A percentile compares a stretch with the other conserved stretches of the same genome.
phyloP scores from a whole-genome alignment of 805 yeast species.

The Wickerhamomyces tratensis region DNA sequence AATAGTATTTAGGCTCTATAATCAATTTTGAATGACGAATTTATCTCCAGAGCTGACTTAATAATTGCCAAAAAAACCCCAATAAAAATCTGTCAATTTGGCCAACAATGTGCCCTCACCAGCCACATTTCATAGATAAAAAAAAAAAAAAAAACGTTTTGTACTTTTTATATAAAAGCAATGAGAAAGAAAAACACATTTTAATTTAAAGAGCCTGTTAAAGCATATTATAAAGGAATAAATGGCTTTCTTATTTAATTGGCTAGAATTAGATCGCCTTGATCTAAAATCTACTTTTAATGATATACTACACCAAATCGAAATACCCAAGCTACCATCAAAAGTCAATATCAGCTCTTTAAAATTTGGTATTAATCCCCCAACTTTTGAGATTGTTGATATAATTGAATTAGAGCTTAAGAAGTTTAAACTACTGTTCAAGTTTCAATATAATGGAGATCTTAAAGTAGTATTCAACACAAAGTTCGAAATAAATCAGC shows the following conservation, averaged over 20 bases:
- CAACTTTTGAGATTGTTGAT: slow-evolving; percentile 13
- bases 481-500: slow-evolving; percentile 15
- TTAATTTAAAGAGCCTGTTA: no score
- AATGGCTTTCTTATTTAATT: slow-evolving; percentile 17
- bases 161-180: no score
- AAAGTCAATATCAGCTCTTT: slow-evolving; percentile 9
- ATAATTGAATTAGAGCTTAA: slow-evolving; percentile 11
- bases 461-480: slow-evolving; percentile 11
- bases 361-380: slow-evolving; percentile 8
- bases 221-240: no score
- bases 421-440: slow-evolving; percentile 15
- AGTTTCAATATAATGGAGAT: slow-evolving; percentile 15
- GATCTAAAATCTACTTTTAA: slow-evolving; percentile 15
- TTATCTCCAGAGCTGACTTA: no score
- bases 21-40: no score
- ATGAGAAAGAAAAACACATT: no score
- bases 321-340: slow-evolving; percentile 12
- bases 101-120: no score
- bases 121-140: no score
- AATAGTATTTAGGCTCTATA: no score
- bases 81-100: no score
- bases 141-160: no score
- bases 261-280: slow-evolving; percentile 10
- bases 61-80: no score
- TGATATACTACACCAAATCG: slow-evolving; percentile 9